These are phyloP conservation scores for Taphrina wiesneri DNA, from an alignment of 1,139 yeast genomes.

Conservation along the genomic window DNA sequence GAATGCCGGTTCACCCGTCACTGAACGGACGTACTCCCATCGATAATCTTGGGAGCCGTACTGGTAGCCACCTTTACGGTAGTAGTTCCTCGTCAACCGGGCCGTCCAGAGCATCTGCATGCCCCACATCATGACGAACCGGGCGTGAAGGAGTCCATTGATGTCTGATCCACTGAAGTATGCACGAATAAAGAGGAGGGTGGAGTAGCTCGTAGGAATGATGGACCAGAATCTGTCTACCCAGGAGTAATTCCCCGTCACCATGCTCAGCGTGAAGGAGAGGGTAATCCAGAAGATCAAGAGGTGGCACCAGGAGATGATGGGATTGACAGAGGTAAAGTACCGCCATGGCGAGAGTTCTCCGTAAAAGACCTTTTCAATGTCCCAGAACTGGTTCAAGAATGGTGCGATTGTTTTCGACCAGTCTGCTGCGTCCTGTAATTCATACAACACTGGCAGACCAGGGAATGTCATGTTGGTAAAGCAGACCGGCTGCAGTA, in stretches of 20 bases:
- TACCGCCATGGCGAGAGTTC: slow-evolving; percentile 19
- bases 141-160: slow-evolving; percentile 29
- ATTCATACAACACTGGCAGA: slow-evolving; percentile 16
- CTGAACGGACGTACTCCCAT: slow-evolving; percentile 36
- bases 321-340: slow-evolving; percentile 30
- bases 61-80: slow-evolving; percentile 40
- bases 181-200: slow-evolving; percentile 35
- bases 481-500: neutral
- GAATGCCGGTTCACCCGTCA: slow-evolving; percentile 22
- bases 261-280: slow-evolving; percentile 21
- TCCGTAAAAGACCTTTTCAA: slow-evolving; percentile 19
- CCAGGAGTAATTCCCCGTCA: slow-evolving; percentile 36
- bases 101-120: slow-evolving; percentile 37
- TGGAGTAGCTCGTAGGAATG: slow-evolving; percentile 37
- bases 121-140: slow-evolving; percentile 34
- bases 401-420: slow-evolving; percentile 23
- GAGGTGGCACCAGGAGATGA: slow-evolving; percentile 17
- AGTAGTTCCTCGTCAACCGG: slow-evolving; percentile 39
- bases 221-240: slow-evolving; percentile 40
- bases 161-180: slow-evolving; percentile 27
- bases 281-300: slow-evolving; percentile 17
- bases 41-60: slow-evolving; percentile 40
- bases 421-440: slow-evolving; percentile 20
- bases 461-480: slow-evolving; percentile 8
- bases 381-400: slow-evolving; percentile 13